phyloP scores from a whole-genome alignment of 164 flowering plant genomes.

The Santalum album region DNA sequence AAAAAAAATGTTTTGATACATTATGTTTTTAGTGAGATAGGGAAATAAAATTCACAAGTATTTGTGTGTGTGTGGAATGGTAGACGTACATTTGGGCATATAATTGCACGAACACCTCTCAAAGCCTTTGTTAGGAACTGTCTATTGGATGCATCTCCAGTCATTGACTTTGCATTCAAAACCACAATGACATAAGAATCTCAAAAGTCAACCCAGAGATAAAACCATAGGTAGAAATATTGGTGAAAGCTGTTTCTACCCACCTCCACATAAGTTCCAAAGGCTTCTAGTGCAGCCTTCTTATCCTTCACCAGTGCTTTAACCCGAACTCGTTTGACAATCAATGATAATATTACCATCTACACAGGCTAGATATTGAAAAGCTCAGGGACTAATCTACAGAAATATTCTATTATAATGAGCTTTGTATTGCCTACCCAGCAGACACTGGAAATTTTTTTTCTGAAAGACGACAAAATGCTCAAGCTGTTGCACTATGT shows the following conservation, averaged over 20 bases:
- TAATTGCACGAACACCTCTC: slow-evolving; percentile 70
- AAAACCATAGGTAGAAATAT: not conserved
- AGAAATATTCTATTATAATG: not conserved
- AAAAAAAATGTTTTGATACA: too few relatives aligned
- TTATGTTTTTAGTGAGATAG: too few relatives aligned
- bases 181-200: slow-evolving; percentile 2
- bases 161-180: slow-evolving; percentile 40
- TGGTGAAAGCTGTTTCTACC: slow-evolving; percentile 1
- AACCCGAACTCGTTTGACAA: slow-evolving; percentile 67
- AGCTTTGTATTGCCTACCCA: not conserved
- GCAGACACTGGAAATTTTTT: too few relatives aligned
- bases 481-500: too few relatives aligned
- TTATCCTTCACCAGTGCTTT: slow-evolving; percentile 84
- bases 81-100: slow-evolving; percentile 68
- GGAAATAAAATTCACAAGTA: too few relatives aligned
- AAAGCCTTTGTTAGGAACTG: slow-evolving; percentile 53
- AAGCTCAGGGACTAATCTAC: slow-evolving; percentile 9
- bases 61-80: too few relatives aligned
- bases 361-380: slow-evolving; percentile 29
- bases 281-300: slow-evolving; percentile 73
- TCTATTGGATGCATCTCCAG: slow-evolving; percentile 48
- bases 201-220: not conserved
- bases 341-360: slow-evolving; percentile 83
- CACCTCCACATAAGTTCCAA: slow-evolving; percentile 94
- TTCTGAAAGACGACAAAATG: too few relatives aligned